Conservation (phyloP, 331 rosid genomes). For the Malus hybrid region DNA sequence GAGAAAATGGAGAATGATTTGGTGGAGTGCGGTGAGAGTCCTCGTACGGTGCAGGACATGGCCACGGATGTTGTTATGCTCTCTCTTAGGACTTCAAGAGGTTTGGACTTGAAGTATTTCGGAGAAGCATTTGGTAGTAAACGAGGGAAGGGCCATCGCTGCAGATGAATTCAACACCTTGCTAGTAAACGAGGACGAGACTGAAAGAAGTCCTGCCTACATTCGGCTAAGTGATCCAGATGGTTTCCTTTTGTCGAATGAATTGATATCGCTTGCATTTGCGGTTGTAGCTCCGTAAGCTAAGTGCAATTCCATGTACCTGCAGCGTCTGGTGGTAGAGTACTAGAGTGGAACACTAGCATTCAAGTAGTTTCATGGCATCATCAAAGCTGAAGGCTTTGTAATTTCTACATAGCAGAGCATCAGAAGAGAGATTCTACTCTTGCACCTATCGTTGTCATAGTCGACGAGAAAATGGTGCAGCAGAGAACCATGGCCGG, state of each 20-base stretch:
- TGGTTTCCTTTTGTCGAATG: constrained; percentile 91
- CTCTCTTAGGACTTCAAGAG: too few species aligned
- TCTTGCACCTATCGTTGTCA: not conserved
- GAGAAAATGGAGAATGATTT: too few species aligned
- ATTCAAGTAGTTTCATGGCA: not conserved
- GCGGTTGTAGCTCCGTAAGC: constrained; percentile 50
- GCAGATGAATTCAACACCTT: constrained; percentile 30
- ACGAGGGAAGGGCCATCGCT: constrained; percentile 31
- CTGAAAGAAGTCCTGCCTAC: constrained; percentile 24
- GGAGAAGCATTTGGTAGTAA: too few species aligned
- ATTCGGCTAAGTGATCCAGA: constrained; percentile 83
- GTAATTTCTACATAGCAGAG: not conserved
- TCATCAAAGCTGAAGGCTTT: not conserved
- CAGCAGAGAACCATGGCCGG: not conserved
- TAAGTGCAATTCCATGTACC: not conserved
- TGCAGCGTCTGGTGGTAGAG: not conserved
- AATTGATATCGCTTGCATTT: constrained; percentile 78
- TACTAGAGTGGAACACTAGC: not conserved
- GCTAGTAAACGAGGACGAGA: constrained; percentile 12
- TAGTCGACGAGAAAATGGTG: not conserved
- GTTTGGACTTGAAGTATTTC: too few species aligned
- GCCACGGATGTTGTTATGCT: too few species aligned
- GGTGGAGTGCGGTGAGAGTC: too few species aligned
- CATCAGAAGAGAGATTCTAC: not conserved
- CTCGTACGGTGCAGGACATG: too few species aligned